phyloP scores from a whole-genome alignment of 257 asterid genomes.

The Nicotiana sylvestris region DNA sequence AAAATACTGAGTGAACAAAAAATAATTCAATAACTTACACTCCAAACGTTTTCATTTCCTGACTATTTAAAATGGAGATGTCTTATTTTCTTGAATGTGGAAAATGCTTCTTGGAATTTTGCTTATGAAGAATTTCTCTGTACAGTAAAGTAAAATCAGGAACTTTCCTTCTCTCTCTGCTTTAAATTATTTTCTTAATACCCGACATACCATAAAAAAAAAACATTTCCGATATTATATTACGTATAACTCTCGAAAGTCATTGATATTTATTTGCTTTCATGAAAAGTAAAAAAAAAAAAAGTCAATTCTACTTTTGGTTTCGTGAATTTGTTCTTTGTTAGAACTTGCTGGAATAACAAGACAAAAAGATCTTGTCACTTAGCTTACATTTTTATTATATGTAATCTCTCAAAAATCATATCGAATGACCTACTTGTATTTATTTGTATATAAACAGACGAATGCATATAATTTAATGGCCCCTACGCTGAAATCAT shows the following conservation, averaged over 20 bases:
- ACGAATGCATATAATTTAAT: slow-evolving; percentile 10
- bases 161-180: too few relatives aligned
- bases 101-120: too few relatives aligned
- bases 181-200: too few relatives aligned
- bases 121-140: too few relatives aligned
- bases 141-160: too few relatives aligned
- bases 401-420: neutral
- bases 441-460: neutral
- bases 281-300: neutral
- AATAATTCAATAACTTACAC: neutral
- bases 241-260: neutral
- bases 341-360: neutral
- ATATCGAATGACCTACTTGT: slow-evolving; percentile 1
- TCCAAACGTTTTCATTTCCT: neutral
- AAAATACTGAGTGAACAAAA: neutral
- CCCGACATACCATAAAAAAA: too few relatives aligned
- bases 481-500: slow-evolving; percentile 53
- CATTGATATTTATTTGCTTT: neutral
- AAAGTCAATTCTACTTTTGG: neutral
- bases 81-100: neutral
- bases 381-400: neutral
- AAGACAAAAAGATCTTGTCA: slow-evolving; percentile 4
- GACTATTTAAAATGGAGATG: neutral
- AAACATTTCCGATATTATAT: too few relatives aligned
- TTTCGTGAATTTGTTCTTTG: slow-evolving; percentile 6